These are phyloP conservation scores for Phialophora macrospora DNA, from an alignment of 2,329 filamentous ascomycete species.

Conservation along the genomic window DNA sequence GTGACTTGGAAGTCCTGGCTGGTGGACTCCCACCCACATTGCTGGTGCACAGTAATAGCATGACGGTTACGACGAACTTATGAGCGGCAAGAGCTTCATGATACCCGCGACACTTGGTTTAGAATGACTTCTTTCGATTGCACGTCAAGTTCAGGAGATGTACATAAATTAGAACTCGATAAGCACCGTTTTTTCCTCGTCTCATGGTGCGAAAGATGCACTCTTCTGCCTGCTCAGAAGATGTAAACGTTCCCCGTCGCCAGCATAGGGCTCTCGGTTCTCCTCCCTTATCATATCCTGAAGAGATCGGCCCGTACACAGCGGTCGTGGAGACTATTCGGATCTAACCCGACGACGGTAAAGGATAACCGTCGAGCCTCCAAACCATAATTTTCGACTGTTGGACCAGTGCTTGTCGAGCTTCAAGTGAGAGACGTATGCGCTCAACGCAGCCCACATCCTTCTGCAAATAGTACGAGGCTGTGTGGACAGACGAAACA, in stretches of 20 bases:
- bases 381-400: not conserved
- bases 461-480: not conserved
- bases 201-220: not conserved
- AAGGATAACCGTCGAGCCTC: not conserved
- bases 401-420: not conserved
- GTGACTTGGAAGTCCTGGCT: conserved; percentile 77
- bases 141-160: not conserved
- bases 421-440: not conserved
- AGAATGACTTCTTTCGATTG: conserved; percentile 3
- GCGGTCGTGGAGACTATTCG: not conserved
- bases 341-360: not conserved
- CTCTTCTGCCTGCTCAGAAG: not conserved
- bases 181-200: too few relatives aligned
- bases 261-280: not conserved
- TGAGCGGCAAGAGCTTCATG: conserved; percentile 44
- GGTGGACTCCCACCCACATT: conserved; percentile 75
- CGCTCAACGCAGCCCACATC: not conserved
- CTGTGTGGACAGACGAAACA: not conserved
- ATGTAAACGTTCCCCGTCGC: not conserved
- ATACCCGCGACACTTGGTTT: conserved; percentile 4
- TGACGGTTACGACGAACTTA: conserved; percentile 82
- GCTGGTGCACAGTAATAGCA: conserved; percentile 83
- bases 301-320: not conserved
- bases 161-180: conserved; percentile 2
- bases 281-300: not conserved